Evolutionary conservation across 805 yeast species (phyloP).

Genomic region (Ascoidea asiatica): DNA sequence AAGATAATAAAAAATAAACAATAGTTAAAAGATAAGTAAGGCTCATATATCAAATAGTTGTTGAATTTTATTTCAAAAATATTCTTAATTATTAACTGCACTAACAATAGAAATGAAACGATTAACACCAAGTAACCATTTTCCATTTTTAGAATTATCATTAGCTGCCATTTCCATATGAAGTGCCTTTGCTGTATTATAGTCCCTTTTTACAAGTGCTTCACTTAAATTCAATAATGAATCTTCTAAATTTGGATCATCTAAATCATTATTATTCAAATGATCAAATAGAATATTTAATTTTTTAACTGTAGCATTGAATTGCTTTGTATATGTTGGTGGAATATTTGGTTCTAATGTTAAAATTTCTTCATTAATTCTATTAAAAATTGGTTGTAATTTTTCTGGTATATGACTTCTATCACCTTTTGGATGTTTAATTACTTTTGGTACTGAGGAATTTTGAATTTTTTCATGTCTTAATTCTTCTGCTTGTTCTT

Average conservation of each 20-base stretch:
- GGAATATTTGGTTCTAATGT: slow-evolving; percentile 65
- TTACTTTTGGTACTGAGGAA: slow-evolving; percentile 10
- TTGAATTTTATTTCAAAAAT: neutral
- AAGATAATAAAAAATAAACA: too few species aligned
- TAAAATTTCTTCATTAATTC: slow-evolving; percentile 38
- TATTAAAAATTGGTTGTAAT: slow-evolving; percentile 43
- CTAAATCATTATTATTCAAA: slow-evolving; percentile 56
- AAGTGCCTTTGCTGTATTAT: slow-evolving; percentile 39
- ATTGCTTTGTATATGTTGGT: slow-evolving; percentile 56
- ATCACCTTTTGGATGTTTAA: slow-evolving; percentile 45
- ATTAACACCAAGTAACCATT: slow-evolving; percentile 85
- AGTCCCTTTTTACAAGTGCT: slow-evolving; percentile 41
- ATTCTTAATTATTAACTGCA: slow-evolving; percentile 14
- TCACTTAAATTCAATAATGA: slow-evolving; percentile 37
- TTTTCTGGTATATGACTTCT: slow-evolving; percentile 51
- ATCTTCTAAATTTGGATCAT: slow-evolving; percentile 41
- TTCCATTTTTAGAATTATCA: slow-evolving; percentile 47
- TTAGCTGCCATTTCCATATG: slow-evolving; percentile 49
- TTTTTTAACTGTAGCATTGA: slow-evolving; percentile 73
- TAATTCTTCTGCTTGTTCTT: slow-evolving; percentile 14
- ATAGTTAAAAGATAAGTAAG: too few species aligned
- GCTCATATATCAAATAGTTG: too few species aligned
- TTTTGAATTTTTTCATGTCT: neutral
- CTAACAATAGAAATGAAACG: slow-evolving; percentile 70
- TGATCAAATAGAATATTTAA: slow-evolving; percentile 63